Conservation (phyloP, 106 monocot genomes). For the Apostasia shenzhenica region DNA sequence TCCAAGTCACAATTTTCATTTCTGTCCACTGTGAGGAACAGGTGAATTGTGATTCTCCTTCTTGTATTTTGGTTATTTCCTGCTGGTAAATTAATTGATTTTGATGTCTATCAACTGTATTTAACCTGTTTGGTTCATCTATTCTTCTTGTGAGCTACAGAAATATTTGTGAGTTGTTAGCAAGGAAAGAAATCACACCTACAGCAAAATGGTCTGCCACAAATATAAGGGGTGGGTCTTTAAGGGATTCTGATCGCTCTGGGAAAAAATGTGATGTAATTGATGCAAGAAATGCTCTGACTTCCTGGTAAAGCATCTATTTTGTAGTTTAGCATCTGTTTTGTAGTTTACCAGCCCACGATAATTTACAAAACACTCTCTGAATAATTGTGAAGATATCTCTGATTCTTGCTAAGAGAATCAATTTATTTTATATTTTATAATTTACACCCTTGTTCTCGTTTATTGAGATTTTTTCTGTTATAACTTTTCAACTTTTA, state of each 20-base stretch:
- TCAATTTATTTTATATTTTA: background rate
- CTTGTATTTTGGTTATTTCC: too few species aligned
- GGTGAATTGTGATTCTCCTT: background rate
- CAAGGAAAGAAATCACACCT: slow-evolving; percentile 80
- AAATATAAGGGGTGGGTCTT: slow-evolving; percentile 25
- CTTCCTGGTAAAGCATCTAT: slow-evolving; percentile 69
- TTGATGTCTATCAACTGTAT: background rate
- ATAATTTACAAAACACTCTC: background rate
- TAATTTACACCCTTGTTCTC: background rate
- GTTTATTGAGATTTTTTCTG: background rate
- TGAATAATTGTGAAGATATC: background rate
- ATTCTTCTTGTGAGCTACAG: slow-evolving; percentile 13
- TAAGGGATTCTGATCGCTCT: slow-evolving; percentile 17
- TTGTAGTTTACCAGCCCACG: background rate
- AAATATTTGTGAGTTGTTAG: slow-evolving; percentile 59
- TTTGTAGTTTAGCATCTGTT: too few species aligned
- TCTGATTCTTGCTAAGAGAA: background rate
- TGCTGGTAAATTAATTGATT: background rate
- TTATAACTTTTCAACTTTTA: too few species aligned
- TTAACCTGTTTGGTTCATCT: background rate
- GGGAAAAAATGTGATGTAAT: slow-evolving; percentile 29
- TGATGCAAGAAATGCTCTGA: slow-evolving; percentile 63
- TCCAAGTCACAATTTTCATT: background rate
- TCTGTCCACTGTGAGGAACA: slow-evolving; percentile 1
- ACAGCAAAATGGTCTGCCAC: slow-evolving; percentile 43